Percentiles rank a stretch among this genome's conserved stretches.
phyloP scores from a whole-genome alignment of 768 basidiomycete genomes.

The Asterophora lycoperdoides region DNA sequence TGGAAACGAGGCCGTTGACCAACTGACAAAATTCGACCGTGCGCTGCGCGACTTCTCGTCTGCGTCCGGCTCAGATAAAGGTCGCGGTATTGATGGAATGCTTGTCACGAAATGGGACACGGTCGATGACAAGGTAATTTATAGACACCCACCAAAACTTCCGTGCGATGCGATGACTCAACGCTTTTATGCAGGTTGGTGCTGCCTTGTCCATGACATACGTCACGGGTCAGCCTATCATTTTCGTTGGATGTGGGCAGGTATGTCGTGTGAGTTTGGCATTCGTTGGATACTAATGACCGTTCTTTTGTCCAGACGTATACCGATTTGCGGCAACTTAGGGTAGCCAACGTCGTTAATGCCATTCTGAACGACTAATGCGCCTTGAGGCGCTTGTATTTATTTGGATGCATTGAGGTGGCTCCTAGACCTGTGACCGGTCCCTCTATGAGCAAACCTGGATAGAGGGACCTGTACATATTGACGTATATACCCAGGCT shows the following conservation, averaged over 20 bases:
- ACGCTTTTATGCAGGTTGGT: conserved; percentile 65
- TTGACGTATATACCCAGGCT: too few relatives aligned
- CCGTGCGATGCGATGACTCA: background rate
- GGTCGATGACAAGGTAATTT: conserved; percentile 86
- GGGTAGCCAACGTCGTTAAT: conserved; percentile 89
- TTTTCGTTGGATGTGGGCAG: conserved; percentile 98
- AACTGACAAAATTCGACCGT: conserved; percentile 93
- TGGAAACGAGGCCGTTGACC: conserved; percentile 98
- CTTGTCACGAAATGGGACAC: conserved; percentile 99
- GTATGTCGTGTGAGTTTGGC: conserved; percentile 35
- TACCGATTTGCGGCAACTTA: conserved; percentile 87
- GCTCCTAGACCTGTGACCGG: too few relatives aligned
- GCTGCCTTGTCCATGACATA: conserved; percentile 99
- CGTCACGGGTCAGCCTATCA: conserved; percentile 96
- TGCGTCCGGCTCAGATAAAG: conserved; percentile 59
- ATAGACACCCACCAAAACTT: background rate
- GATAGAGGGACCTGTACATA: too few relatives aligned
- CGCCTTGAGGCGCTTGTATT: background rate
- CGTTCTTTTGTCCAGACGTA: conserved; percentile 63
- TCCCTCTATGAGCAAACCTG: too few relatives aligned
- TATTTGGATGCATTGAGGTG: too few relatives aligned
- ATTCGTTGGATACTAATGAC: background rate
- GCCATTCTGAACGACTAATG: conserved; percentile 78
- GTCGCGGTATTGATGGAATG: conserved; percentile 97
- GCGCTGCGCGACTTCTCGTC: conserved; percentile 90